Evolutionary conservation across 176 grass and related monocot genomes (phyloP), one percentile per base, ranked within the genome.

Genomic region (Poa annua): DNA sequence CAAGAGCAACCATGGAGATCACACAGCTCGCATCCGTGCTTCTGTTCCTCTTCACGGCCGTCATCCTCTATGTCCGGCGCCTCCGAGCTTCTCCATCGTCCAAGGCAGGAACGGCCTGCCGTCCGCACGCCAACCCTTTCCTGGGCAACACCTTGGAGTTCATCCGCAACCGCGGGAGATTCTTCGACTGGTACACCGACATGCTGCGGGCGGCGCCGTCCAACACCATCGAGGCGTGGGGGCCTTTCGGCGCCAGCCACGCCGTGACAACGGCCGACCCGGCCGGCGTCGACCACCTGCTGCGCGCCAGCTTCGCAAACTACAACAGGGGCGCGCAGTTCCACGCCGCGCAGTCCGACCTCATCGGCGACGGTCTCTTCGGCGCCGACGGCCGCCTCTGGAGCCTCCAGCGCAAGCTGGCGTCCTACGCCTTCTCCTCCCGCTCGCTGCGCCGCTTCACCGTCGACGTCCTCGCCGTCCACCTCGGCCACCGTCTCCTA

Each of bases 181-280:
- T 96, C 66, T 87, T 96, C 63, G 93, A 96, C 93, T 96, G 93
- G 93, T 89, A 76, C 78, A 8, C 90, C 25, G 84, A 88, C 57
- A 73, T 77, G 65, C 71, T 96, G 66, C 74, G 71, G 36, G 59
- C 50, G 35, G 50, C 90, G 52, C 90, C 93, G 4, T 60, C 80
- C 3, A 62, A 21, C 72, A 78, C 93, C 70, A 85, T 96, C 74
- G 85, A 96, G 86, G 86, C 89, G n/a, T 56, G 82, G 55, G 76
- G 59, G 2, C 35, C 80, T 5, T 33, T 90, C 59, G 83, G 76
- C 76, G 16, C 71, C 66, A 65, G 71, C 38, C 88, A 80, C 34
- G 88, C 88, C 72, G 80, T 96, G 6, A 89, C 86, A 19, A 92
- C 88, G 13, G 76, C 90, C 7, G 25, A 64, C 52, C 88, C 88